Evolutionary conservation across 2,329 filamentous ascomycete species (phyloP), one percentile per base, ranked within the genome.

Genomic region (Neurospora sp.): DNA sequence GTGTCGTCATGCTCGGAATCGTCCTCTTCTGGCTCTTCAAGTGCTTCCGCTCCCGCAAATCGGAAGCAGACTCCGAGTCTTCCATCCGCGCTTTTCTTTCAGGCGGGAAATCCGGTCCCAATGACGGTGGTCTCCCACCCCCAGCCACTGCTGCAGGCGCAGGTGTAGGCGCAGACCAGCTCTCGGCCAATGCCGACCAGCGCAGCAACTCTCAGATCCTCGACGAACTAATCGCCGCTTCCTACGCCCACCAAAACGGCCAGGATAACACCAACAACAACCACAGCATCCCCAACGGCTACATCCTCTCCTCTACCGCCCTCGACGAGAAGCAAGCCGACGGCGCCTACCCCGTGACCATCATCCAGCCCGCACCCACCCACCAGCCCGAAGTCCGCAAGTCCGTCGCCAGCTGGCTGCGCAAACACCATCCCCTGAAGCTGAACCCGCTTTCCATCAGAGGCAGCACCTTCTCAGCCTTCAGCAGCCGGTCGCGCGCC

Each of bases 331-430:
- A 75, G 69, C 46, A 15, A 19, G n/a, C 69, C 70, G n/a, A 70
- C 33, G 38, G 52, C 15, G 33, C 43, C 4, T 36, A 68, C 39
- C 36, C 58, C 13, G 69, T 62, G 7, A 67, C 28, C 33, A 66
- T 73, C 38, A 67, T 72, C 40, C 70, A 70, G 52, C 70, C 71
- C 9, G 68, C 67, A 7, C 71, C 69, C 19, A 69, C 68, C 66
- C 38, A 66, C 66, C 71, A 76, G 69, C 73, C 73, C 46, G 58
- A 71, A 38, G 66, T 76, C 40, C 70, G 74, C 19, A 68, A 52
- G 52, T 75, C 74, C 17, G 72, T 76, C 66, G 75, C 75, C n/a
- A 76, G 74, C 72, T 76, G 74, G 74, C 71, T 76, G 36, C 69
- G 74, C 10, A 73, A 73, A n/a, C 73, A 76, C 70, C 74, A 76